Base-by-base conservation (phyloP, 2,329 filamentous ascomycete genomes). In the Trichothecium roseum region DNA sequence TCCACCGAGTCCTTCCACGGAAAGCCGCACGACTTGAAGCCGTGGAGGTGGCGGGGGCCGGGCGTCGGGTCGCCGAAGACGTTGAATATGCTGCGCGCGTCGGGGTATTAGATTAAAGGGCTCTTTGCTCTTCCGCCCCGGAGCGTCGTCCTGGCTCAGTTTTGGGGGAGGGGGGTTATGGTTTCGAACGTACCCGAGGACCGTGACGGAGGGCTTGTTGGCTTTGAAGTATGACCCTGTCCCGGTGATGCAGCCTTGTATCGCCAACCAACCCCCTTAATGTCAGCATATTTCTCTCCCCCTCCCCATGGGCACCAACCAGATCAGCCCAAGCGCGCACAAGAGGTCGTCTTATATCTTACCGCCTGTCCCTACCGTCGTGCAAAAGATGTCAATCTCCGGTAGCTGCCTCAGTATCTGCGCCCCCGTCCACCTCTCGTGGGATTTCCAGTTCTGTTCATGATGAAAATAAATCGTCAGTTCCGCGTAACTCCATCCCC, bases 1-100 rank as follows among this genome's bases (percentile, higher is more conserved):
- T 79, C 73, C 2, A 78, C 60, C 1, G 69, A 61, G 7, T 59
- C 51, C 40, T 60, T 64, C 74, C 74, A 79, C 0, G 74, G 74
- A 27, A 79, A 79, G 30, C 68, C 55, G 1, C 35, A 36, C 3
- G 39, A 33, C 4, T 28, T 32, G 10, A 40, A 20, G 9, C 35
- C 28, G 15, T 36, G 36, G 7, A 30, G 29, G 5, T 32, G 36
- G 8, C 39, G 39, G 14, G 39, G 39, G 13, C 39, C 39, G 4
- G 39, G 39, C 4, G 2, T 63, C 62, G n/a, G 52, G 52, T 56
- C 37, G 7, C 37, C 34, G 6, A 34, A 16, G 13, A 34, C 37
- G 12, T 34, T 39, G 34, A 34, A 39, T 2, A 33, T 7, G 16
- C 14, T 32, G 27, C 13, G 33, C n/a, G n/a, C n/a, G n/a, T n/a